These are phyloP conservation scores for Phytophthora sansomeana DNA, from an alignment of 352 stramenopile genomes.

Conservation along the genomic window DNA sequence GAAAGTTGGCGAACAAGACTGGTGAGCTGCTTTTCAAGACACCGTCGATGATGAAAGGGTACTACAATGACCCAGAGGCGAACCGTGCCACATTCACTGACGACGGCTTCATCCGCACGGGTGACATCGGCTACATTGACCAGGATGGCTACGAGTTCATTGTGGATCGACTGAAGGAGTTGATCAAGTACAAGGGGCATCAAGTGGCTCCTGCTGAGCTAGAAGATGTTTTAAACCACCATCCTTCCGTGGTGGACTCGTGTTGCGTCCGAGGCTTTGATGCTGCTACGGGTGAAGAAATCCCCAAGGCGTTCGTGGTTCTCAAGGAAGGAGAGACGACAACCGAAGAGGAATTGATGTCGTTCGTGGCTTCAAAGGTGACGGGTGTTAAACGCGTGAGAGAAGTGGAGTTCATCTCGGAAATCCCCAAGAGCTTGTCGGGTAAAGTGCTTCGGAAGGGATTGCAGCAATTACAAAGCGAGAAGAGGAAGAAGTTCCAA, in stretches of 20 bases:
- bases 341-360: conserved; percentile 33
- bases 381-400: conserved; percentile 85
- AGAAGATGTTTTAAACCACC: conserved; percentile 87
- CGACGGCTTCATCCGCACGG: conserved; percentile 86
- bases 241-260: conserved; percentile 81
- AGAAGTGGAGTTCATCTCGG: conserved; percentile 82
- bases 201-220: conserved; percentile 93
- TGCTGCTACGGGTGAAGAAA: conserved; percentile 73
- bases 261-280: conserved; percentile 71
- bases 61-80: conserved; percentile 84
- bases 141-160: conserved; percentile 93
- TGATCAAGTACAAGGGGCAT: conserved; percentile 96
- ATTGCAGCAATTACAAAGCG: conserved; percentile 57
- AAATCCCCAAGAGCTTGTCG: conserved; percentile 88
- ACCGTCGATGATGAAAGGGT: conserved; percentile 93
- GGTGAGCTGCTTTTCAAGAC: conserved; percentile 89
- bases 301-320: conserved; percentile 92
- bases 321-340: conserved; percentile 46
- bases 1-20: conserved; percentile 30
- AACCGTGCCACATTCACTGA: conserved; percentile 72
- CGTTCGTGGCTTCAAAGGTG: conserved; percentile 80
- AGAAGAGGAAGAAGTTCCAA: conserved; percentile 39
- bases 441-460: conserved; percentile 92
- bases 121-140: conserved; percentile 92
- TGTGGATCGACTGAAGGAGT: conserved; percentile 92